phyloP scores from a whole-genome alignment of 2,329 filamentous ascomycete genomes.

The Diaporthe nobilis region DNA sequence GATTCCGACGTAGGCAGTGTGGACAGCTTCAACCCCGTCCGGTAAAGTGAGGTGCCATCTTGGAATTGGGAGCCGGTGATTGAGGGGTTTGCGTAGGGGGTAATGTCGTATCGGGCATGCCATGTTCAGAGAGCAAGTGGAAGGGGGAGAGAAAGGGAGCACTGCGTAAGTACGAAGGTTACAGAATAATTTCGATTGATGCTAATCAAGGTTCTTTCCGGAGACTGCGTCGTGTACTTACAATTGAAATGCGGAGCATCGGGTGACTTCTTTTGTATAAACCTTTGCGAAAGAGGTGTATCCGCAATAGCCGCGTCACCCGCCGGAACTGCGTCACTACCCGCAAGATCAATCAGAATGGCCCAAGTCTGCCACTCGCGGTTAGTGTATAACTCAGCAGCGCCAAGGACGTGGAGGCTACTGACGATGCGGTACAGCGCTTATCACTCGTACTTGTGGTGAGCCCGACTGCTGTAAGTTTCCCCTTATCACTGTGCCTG shows the following conservation, averaged over 20 bases:
- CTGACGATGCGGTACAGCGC: neutral
- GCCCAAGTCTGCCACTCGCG: neutral
- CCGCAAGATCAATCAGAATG: neutral
- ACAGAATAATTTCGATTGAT: neutral
- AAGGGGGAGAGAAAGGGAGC: neutral
- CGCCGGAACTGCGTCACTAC: neutral
- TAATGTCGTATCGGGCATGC: neutral
- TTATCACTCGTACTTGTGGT: neutral
- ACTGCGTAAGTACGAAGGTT: neutral
- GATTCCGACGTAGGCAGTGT: slow-evolving; percentile 4
- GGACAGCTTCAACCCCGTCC: neutral
- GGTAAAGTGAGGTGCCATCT: slow-evolving; percentile 11
- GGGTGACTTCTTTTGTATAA: neutral
- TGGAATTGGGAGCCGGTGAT: slow-evolving; percentile 8
- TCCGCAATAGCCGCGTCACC: slow-evolving; percentile 8
- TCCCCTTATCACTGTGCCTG: no score
- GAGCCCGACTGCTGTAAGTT: no score
- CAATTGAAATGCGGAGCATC: neutral
- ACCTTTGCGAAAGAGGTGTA: neutral
- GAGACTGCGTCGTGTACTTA: neutral
- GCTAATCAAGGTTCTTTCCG: neutral
- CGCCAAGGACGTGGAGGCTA: neutral
- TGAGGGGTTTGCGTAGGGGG: slow-evolving; percentile 2
- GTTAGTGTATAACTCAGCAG: neutral
- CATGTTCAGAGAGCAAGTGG: slow-evolving; percentile 9